Evolutionary conservation across 2,329 filamentous ascomycete species (phyloP).

Genomic region (Fusarium sp.): DNA sequence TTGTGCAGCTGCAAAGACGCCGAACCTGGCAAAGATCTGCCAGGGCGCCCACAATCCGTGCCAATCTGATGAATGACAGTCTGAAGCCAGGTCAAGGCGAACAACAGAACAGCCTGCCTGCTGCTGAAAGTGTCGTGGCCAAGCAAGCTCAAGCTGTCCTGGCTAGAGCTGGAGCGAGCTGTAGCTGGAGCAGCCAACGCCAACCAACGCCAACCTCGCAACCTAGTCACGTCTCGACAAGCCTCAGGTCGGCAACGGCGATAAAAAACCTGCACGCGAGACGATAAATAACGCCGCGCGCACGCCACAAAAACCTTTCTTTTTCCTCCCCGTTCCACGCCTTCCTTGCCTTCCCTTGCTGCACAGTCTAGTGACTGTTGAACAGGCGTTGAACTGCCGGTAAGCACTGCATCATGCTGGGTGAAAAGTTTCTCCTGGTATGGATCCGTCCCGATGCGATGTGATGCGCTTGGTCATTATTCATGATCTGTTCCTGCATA

Average conservation of each 20-base stretch:
- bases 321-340: conserved; percentile 11
- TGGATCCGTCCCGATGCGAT: neutral
- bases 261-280: conserved; percentile 23
- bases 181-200: no score
- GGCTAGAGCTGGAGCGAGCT: neutral
- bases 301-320: conserved; percentile 18
- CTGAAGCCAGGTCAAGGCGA: conserved; percentile 17
- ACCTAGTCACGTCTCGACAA: neutral
- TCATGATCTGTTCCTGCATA: neutral
- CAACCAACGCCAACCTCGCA: neutral
- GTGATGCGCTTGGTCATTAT: neutral
- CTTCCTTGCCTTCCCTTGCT: neutral
- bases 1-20: conserved; percentile 15
- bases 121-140: neutral
- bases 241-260: conserved; percentile 16
- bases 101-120: conserved; percentile 14
- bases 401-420: conserved; percentile 1
- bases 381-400: neutral
- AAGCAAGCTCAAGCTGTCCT: neutral
- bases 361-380: neutral
- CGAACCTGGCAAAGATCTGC: conserved; percentile 21
- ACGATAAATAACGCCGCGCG: conserved; percentile 12
- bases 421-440: neutral
- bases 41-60: neutral
- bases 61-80: neutral